phyloP scores from a whole-genome alignment of 202 grass and related monocot genomes.

The Carex arenaria region DNA sequence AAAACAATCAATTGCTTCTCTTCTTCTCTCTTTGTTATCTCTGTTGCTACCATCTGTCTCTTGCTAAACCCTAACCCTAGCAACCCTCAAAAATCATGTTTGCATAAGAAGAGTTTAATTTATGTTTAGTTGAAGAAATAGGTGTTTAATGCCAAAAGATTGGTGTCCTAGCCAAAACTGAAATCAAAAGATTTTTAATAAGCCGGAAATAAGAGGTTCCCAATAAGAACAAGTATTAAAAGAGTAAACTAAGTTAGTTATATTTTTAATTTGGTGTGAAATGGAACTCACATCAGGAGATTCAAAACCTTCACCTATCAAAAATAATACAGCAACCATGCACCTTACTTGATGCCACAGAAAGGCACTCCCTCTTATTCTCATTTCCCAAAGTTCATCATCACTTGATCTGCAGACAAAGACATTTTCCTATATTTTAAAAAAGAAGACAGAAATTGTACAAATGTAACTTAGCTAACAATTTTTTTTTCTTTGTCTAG shows the following conservation, averaged over 20 bases:
- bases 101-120: not conserved
- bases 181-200: not conserved
- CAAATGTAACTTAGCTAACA: not conserved
- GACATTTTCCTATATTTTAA: not conserved
- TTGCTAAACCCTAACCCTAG: not conserved
- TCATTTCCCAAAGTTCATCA: conserved; percentile 78
- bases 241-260: not conserved
- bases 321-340: conserved; percentile 92
- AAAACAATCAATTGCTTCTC: not conserved
- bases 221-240: not conserved
- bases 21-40: not conserved
- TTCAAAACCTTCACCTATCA: conserved; percentile 82
- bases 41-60: not conserved
- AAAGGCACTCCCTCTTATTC: conserved; percentile 88
- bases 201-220: not conserved
- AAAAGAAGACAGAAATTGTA: not conserved
- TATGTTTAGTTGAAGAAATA: not conserved
- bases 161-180: not conserved
- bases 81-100: not conserved
- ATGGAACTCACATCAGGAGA: conserved; percentile 69
- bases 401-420: conserved; percentile 42
- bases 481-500: not conserved
- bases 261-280: not conserved
- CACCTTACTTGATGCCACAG: conserved; percentile 98
- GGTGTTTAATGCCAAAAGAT: not conserved